Evolutionary conservation across 176 grass and related monocot genomes (phyloP), one percentile per base, ranked within the genome.

Genomic region (Dendrocalamus sinicus): DNA sequence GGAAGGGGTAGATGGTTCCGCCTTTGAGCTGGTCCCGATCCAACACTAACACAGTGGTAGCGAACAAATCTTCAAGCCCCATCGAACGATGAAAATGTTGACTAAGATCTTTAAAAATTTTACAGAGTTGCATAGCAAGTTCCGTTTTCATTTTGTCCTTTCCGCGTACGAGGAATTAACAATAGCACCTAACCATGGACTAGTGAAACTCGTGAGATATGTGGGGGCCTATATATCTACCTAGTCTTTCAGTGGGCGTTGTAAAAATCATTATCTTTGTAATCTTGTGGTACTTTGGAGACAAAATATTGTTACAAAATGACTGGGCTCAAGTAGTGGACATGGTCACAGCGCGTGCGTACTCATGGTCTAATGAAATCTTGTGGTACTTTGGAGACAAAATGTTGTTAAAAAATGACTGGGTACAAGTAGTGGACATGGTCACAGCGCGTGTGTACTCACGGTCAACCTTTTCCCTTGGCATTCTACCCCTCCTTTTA

Each of bases 11-110:
- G 4, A 52, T 32, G 4, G 17, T 59, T 59, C 53, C 16, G 7
- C 19, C 26, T 68, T 68, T 83, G 70, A 65, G 57, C 70, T n/a
- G 58, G 70, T 83, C 81, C 12, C 53, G 6, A 24, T 30, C 76
- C 22, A 86, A 79, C 20, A 28, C 53, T 51, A 62, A 64, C 26
- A 23, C 17, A 70, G 16, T 28, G 15, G 2, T 23, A 28, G 23
- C 0, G 32, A 32, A 32, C 2, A 32, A 35, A 35, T 35, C 32
- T 35, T 35, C 32, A 4, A 35, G 32, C 32, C 32, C 32, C 32
- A 35, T 35, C 32, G 32, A 35, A 35, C 32, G 32, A 35, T 35
- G 32, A 35, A 35, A 35, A 35, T 35, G 3, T 4, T 4, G 32
- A 4, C 32, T 35, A 35, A 35, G 1, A 35, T 35, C 32, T 35